Base-by-base conservation (phyloP, 306 rosid genomes). In the Crotalaria pallida region DNA sequence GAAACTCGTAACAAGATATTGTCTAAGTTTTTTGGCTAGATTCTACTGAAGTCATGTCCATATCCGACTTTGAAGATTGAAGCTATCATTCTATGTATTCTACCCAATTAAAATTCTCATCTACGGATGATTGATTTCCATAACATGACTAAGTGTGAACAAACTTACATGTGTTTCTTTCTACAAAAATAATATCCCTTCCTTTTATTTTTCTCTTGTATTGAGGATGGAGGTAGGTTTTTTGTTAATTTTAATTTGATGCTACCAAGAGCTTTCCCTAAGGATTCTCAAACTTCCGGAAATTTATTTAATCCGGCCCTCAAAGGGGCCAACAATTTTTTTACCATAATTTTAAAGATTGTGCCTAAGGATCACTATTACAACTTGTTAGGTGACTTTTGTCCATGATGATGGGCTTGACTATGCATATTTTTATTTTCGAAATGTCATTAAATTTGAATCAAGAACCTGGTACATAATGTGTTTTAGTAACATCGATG, bases 1-100 rank as follows among this genome's bases (percentile, higher is more conserved):
- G 53, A 10, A 48, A 48, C 11, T 48, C 21, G 53, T 48, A 48
- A 48, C 23, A 48, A 16, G 53, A 95, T 95, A 84, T 83, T 95
- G 74, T 95, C 97, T 44, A 48, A 48, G 53, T 48, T 3, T 48
- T 48, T 11, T 16, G 23, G 17, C 53, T 4, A 17, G 1, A 48
- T 48, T 48, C 11, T 48, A 10, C 10, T 48, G 17, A 22, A 58
- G 38, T 74, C 65, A 27, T 36, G 61, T 41, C 6, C 15, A 7
- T 66, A 26, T 48, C 71, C 51, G 55, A 70, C n/a, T 53, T 73
- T 16, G 44, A 58, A 67, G 68, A 11, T 19, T 71, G 60, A 21
- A 61, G 10, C 12, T 60, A 24, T 45, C 44, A 0, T 43, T 43
- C 15, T 78, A 18, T 61, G 22, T 60, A 6, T 47, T 13, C n/a